These are phyloP conservation scores for Polyplosphaeria fusca DNA, from an alignment of 495 filamentous ascomycete genomes.

Conservation along the genomic window DNA sequence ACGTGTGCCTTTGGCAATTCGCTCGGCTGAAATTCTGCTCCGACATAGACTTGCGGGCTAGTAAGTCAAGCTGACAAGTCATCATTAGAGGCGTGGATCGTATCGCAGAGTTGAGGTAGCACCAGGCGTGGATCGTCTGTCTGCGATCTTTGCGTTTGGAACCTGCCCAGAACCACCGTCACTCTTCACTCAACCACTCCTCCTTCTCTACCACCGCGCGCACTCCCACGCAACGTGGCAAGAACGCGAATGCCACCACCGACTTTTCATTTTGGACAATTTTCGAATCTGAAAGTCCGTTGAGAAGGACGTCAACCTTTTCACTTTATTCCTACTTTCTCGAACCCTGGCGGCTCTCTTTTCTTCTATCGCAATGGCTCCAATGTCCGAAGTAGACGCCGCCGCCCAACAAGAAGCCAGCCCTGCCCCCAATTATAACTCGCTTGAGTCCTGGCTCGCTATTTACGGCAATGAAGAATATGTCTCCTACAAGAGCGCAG, in stretches of 20 bases:
- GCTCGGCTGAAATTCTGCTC: not conserved
- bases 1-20: constrained; percentile 7
- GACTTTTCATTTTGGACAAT: not conserved
- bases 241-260: not conserved
- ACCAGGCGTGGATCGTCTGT: constrained; percentile 4
- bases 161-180: too few species aligned
- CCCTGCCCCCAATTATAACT: not conserved
- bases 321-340: not conserved
- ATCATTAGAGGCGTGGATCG: not conserved
- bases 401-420: not conserved
- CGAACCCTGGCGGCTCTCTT: not conserved
- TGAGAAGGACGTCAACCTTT: not conserved
- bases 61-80: constrained; percentile 7
- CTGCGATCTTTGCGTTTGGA: too few species aligned
- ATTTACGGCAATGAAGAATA: constrained; percentile 17
- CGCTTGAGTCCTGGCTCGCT: constrained; percentile 12
- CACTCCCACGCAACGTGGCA: not conserved
- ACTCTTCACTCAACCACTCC: constrained; percentile 10
- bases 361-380: constrained; percentile 9
- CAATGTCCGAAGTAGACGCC: not conserved
- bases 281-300: not conserved
- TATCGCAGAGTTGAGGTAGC: not conserved
- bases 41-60: constrained; percentile 5
- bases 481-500: constrained; percentile 11
- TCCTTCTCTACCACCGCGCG: constrained; percentile 4